Evolutionary conservation across 352 stramenopile species (phyloP).

Genomic region (Pythium guiyangense): DNA sequence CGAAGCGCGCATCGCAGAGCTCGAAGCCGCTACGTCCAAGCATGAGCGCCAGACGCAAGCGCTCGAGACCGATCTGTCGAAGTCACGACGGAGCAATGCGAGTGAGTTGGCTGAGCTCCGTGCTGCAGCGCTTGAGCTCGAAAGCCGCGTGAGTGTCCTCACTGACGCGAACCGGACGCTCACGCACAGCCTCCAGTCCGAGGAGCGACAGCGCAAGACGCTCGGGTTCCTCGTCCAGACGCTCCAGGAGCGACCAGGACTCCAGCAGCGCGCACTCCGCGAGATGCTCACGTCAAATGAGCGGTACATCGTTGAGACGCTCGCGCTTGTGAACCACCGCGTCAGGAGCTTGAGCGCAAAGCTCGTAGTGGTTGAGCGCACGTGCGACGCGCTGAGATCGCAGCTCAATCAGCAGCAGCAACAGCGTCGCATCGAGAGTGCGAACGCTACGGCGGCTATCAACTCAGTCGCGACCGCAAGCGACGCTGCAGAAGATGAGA

Average conservation of each 20-base stretch:
- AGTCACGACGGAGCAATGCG: slow-evolving; percentile 14
- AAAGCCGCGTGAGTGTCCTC: slow-evolving; percentile 10
- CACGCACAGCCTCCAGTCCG: slow-evolving; percentile 9
- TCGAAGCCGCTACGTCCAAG: slow-evolving; percentile 2
- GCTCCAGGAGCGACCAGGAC: slow-evolving; percentile 30
- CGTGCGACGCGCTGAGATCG: too few species aligned
- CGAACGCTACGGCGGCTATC: too few species aligned
- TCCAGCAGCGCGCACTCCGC: slow-evolving; percentile 33
- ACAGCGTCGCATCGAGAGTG: too few species aligned
- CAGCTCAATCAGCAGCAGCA: too few species aligned
- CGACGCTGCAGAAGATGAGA: neutral
- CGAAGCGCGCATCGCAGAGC: slow-evolving; percentile 10
- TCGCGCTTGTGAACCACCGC: slow-evolving; percentile 19
- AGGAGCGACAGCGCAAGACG: slow-evolving; percentile 17
- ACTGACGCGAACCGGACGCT: slow-evolving; percentile 10
- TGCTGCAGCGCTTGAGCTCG: slow-evolving; percentile 4
- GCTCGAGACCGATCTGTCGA: slow-evolving; percentile 7
- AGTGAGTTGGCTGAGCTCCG: slow-evolving; percentile 7
- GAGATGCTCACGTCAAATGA: slow-evolving; percentile 35
- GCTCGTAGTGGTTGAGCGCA: slow-evolving; percentile 9
- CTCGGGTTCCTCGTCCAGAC: slow-evolving; percentile 30
- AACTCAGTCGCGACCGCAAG: too few species aligned
- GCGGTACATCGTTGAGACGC: slow-evolving; percentile 24
- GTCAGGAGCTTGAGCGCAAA: neutral
- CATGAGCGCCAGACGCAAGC: slow-evolving; percentile 1